These are phyloP conservation scores for Lyophyllum semitale DNA, from an alignment of 768 basidiomycete genomes.

Conservation along the genomic window DNA sequence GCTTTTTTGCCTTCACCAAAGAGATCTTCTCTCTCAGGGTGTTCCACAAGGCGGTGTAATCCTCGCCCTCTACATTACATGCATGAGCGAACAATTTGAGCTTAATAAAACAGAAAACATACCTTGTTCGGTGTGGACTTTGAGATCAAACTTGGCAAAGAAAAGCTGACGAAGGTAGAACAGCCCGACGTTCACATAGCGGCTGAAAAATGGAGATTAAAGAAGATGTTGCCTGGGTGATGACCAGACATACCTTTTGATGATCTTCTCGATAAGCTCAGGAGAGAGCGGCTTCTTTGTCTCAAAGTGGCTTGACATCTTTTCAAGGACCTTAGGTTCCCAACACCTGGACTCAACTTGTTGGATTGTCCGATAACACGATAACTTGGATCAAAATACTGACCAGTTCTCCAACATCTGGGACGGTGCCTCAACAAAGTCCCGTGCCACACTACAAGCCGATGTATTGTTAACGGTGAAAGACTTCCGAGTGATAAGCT, in stretches of 20 bases:
- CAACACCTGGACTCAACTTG: constrained; percentile 55
- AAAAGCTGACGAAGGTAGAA: constrained; percentile 84
- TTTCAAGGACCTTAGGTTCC: constrained; percentile 74
- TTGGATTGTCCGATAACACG: background rate
- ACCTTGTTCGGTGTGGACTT: constrained; percentile 74
- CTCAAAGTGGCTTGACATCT: constrained; percentile 82
- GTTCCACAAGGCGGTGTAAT: constrained; percentile 84
- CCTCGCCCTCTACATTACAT: constrained; percentile 48
- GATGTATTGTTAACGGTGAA: background rate
- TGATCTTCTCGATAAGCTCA: constrained; percentile 77
- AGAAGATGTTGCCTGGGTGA: background rate
- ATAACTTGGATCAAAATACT: constrained; percentile 7
- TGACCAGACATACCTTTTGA: constrained; percentile 58
- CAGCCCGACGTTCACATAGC: constrained; percentile 81
- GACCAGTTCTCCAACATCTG: constrained; percentile 94
- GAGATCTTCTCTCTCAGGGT: constrained; percentile 68
- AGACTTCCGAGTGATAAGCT: constrained; percentile 1
- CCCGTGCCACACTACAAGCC: constrained; percentile 57
- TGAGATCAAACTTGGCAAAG: constrained; percentile 79
- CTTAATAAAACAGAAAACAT: constrained; percentile 3
- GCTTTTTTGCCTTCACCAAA: constrained; percentile 61
- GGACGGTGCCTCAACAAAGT: constrained; percentile 88
- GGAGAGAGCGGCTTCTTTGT: constrained; percentile 69
- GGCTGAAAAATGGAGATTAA: constrained; percentile 33
- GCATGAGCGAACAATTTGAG: background rate